These are phyloP conservation scores for Solanum commersonii DNA, from an alignment of 257 asterid species.

Conservation along the genomic window DNA sequence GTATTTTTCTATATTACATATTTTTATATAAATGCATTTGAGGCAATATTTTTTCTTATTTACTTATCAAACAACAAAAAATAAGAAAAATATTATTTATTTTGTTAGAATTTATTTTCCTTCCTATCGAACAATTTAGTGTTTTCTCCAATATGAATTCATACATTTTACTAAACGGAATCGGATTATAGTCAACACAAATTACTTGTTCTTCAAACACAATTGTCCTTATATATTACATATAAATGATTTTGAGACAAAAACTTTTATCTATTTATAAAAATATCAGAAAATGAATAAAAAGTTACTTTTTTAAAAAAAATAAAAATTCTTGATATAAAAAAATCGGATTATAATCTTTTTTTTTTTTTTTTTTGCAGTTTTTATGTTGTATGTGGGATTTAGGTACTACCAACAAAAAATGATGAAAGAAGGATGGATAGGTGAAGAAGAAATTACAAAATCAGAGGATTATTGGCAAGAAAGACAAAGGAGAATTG, in stretches of 20 bases:
- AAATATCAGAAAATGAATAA: neutral
- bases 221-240: neutral
- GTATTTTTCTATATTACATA: neutral
- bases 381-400: slow-evolving; percentile 78
- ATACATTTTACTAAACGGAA: neutral
- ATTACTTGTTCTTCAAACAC: neutral
- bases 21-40: too few relatives aligned
- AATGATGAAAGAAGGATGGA: slow-evolving; percentile 28
- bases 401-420: slow-evolving; percentile 69
- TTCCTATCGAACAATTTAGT: neutral
- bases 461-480: slow-evolving; percentile 1
- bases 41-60: too few relatives aligned
- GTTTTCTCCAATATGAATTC: neutral
- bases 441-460: neutral
- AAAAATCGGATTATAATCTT: neutral
- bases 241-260: neutral
- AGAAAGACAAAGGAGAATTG: slow-evolving; percentile 3
- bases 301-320: neutral
- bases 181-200: neutral
- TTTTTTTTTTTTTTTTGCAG: slow-evolving; percentile 23
- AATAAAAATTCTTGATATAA: neutral
- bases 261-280: neutral
- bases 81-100: neutral
- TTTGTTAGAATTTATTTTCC: neutral
- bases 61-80: too few relatives aligned